Evolutionary conservation across 2,329 filamentous ascomycete species (phyloP).

Genomic region (Atkinsonella texensis): DNA sequence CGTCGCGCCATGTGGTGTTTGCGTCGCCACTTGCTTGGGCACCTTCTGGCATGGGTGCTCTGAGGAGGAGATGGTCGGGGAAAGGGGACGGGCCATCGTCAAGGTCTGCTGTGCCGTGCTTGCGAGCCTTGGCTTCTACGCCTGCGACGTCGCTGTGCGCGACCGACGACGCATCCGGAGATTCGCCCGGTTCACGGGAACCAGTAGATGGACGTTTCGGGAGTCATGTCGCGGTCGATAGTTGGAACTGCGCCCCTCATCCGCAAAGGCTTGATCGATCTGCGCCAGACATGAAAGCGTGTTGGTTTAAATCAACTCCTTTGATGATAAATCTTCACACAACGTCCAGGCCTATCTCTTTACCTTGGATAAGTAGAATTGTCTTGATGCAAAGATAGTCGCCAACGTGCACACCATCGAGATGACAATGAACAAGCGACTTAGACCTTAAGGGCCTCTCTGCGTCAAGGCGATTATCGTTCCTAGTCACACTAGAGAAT

Average conservation of each 20-base stretch:
- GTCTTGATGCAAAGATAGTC: neutral
- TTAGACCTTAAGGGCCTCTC: neutral
- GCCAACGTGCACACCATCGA: neutral
- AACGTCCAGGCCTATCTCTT: neutral
- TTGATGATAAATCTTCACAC: neutral
- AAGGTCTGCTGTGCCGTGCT: neutral
- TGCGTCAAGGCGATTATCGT: neutral
- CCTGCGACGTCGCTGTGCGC: neutral
- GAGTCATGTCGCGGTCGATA: neutral
- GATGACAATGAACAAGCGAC: neutral
- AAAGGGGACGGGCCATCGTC: neutral
- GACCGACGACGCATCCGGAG: neutral
- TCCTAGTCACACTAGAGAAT: neutral
- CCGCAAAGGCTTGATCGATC: neutral
- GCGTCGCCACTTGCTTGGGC: neutral
- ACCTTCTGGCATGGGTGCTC: neutral
- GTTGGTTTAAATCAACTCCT: neutral
- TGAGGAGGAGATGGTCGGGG: neutral
- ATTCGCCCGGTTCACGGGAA: neutral
- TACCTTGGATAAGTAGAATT: neutral
- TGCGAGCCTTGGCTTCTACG: neutral
- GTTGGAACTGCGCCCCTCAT: neutral
- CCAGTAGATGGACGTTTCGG: neutral
- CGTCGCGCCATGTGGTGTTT: neutral
- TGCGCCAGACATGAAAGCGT: neutral